Base-by-base conservation (phyloP, 805 yeast genomes). In the Candida sphagnicola region DNA sequence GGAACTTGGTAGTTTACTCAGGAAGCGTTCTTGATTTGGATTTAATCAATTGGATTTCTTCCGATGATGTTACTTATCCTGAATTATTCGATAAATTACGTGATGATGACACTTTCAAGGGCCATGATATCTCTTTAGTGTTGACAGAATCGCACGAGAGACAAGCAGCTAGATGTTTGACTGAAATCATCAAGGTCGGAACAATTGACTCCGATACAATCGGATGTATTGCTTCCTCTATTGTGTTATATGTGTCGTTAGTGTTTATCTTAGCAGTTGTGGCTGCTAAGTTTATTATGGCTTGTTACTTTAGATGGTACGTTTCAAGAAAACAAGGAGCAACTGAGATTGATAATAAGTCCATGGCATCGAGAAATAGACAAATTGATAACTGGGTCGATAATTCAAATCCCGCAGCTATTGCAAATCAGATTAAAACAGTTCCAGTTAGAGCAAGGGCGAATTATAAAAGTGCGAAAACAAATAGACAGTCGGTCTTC, bases 141-240 rank as follows among this genome's bases (percentile, higher is more conserved):
- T 70, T 87, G 41, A 75, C 85, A 26, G 76, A 80, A 23, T 70
- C 79, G 24, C 77, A 74, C n/a, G 78, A 80, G 46, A 76, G 90
- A 41, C 72, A 75, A 52, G 77, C 80, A 4, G 95, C 93, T 5
- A 77, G 80, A 51, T 93, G 99, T 60, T 66, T 93, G 39, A 67
- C 82, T 8, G 98, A 93, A 60, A 85, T 88, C 38, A 70, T 85
- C 37, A 87, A 84, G 61, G 95, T 91, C 12, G 99, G 99, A 16
- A 80, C 78, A 35, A 77, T 93, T 30, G 98, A 93, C 56, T 78
- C 90, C 2, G 86, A 85, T 28, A 80, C 95, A 5, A 79, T 93
- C 52, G 99, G 99, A 4, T 93, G 99, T 65, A 80, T 93, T 54
- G 95, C 96, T 0, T 88, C 97, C 0, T 67, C 80, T 39, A 80